Evolutionary conservation across 495 filamentous ascomycete species (phyloP).

Genomic region (Annulohypoxylon nitens): DNA sequence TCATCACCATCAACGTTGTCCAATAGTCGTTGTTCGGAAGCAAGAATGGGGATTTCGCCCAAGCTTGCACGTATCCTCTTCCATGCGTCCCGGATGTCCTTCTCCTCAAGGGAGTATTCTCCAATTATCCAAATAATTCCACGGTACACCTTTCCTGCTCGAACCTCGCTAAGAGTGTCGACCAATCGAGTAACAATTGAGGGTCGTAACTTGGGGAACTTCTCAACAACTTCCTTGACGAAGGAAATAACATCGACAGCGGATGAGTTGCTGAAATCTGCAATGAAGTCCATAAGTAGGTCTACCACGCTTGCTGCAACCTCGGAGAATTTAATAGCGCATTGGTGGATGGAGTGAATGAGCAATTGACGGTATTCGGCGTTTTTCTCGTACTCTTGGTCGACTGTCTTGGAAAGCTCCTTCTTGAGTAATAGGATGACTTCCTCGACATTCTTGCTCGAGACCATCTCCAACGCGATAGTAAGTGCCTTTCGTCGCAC

Average conservation of each 20-base stretch:
- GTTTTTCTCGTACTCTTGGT: slow-evolving; percentile 99
- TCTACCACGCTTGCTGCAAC: slow-evolving; percentile 97
- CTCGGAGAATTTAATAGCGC: slow-evolving; percentile 98
- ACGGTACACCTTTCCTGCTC: slow-evolving; percentile 96
- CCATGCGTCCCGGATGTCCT: slow-evolving; percentile 96
- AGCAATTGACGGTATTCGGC: slow-evolving; percentile 95
- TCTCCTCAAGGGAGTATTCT: slow-evolving; percentile 94
- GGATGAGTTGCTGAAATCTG: slow-evolving; percentile 96
- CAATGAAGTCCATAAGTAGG: slow-evolving; percentile 99
- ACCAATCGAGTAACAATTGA: slow-evolving; percentile 91
- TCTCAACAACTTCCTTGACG: slow-evolving; percentile 99
- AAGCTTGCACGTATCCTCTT: slow-evolving; percentile 93
- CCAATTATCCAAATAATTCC: slow-evolving; percentile 98
- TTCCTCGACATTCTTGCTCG: slow-evolving; percentile 98
- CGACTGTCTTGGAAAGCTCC: slow-evolving; percentile 95
- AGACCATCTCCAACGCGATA: slow-evolving; percentile 97
- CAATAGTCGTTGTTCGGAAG: slow-evolving; percentile 92
- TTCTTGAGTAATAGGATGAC: slow-evolving; percentile 97
- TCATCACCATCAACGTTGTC: slow-evolving; percentile 70
- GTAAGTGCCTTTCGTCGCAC: slow-evolving; percentile 91
- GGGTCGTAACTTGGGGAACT: slow-evolving; percentile 89
- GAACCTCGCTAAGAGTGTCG: slow-evolving; percentile 90
- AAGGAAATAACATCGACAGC: slow-evolving; percentile 98
- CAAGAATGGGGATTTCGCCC: slow-evolving; percentile 97
- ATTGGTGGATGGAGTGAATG: slow-evolving; percentile 97